Base-by-base conservation (phyloP, 2,329 filamentous ascomycete genomes). In the Penicillium sp. region DNA sequence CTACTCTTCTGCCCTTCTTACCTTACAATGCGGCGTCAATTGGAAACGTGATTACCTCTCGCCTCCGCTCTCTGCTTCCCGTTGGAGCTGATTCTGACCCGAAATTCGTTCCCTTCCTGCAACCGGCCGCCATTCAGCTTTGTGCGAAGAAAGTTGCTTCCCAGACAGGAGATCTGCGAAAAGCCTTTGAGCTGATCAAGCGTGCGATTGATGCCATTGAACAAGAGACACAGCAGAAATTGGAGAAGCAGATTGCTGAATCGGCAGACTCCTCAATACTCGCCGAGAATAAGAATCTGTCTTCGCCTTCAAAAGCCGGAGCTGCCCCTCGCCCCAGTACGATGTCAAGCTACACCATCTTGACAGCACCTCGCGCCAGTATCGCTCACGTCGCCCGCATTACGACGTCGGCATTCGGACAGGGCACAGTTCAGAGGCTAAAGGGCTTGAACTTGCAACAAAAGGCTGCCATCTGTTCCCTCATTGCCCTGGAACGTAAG, bases 121-220 rank as follows among this genome's bases (percentile, higher is more conserved):
- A 97, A 61, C 91, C 91, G 1, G 87, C 89, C 10, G 93, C 93
- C 14, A 89, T 98, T 57, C 88, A 94, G 61, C 83, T 98, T 36
- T 95, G 91, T 66, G 86, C 93, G 6, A 88, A 93, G 66, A 98
- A 97, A 67, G 88, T 98, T 13, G 86, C 93, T 3, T 89, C 86
- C 44, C 91, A 97, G 66, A 95, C 89, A 0, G 93, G 93, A 35
- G 93, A 98, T 67, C 70, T 98, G 40, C 87, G 93, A 50, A 95
- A 95, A 68, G 91, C 90, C 0, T 96, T 97, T 61, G 91, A 96
- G 67, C 88, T 98, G 49, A 89, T 91, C 67, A 85, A 89, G 38
- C 82, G 89, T 44, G 89, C 90, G 3, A 82, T 98, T 46, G 91
- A 97, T 66, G 72, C 95, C 18, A 82, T 96, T 40, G 93, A 97